phyloP scores from a whole-genome alignment of 768 basidiomycete genomes.

The Jaapia argillacea region DNA sequence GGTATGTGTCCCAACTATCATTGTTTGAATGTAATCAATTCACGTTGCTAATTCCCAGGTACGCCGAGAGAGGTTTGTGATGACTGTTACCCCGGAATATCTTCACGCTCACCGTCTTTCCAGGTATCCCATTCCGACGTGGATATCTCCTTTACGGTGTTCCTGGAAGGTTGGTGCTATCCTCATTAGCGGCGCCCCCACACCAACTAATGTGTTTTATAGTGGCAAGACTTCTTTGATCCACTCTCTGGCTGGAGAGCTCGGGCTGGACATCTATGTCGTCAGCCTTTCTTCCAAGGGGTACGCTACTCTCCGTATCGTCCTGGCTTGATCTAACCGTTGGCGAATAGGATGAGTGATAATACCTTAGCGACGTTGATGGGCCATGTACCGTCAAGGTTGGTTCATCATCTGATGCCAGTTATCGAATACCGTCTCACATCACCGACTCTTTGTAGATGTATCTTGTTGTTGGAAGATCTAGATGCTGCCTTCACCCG shows the following conservation, averaged over 20 bases:
- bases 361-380: conserved; percentile 80
- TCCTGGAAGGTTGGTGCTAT: conserved; percentile 55
- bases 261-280: conserved; percentile 86
- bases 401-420: conserved; percentile 16
- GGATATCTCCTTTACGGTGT: conserved; percentile 82
- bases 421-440: no score
- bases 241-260: conserved; percentile 76
- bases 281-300: conserved; percentile 84
- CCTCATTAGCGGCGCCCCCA: conserved; percentile 3
- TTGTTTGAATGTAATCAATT: conserved; percentile 9
- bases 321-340: conserved; percentile 10
- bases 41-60: conserved; percentile 45
- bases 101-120: conserved; percentile 1
- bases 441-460: conserved; percentile 51
- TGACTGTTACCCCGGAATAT: background rate
- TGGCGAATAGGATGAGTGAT: conserved; percentile 67
- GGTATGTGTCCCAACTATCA: conserved; percentile 40
- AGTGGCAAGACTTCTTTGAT: conserved; percentile 85
- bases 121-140: conserved; percentile 82
- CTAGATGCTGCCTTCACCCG: conserved; percentile 89
- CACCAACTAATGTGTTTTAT: conserved; percentile 10
- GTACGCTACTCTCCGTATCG: conserved; percentile 27
- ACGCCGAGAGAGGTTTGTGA: conserved; percentile 74
- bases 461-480: conserved; percentile 90
- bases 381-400: conserved; percentile 84